Evolutionary conservation across 2,329 filamentous ascomycete species (phyloP).

Genomic region (Paracorniculantispora psalliotae): DNA sequence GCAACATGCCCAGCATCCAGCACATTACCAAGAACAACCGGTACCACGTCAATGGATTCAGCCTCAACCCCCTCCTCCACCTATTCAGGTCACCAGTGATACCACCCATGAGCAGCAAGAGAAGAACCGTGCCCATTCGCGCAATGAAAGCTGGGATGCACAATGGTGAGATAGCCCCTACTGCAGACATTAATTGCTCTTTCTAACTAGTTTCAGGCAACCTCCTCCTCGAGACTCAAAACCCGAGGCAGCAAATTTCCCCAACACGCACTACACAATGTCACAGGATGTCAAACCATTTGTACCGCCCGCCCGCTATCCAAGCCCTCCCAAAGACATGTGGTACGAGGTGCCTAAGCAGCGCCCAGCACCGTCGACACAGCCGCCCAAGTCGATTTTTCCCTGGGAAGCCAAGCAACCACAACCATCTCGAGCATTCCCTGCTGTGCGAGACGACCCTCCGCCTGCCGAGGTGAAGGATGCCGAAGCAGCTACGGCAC

Average conservation of each 20-base stretch:
- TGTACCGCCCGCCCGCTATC: constrained; percentile 69
- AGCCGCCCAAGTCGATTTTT: constrained; percentile 68
- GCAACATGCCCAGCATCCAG: neutral
- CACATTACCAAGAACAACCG: neutral
- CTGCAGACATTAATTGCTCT: constrained; percentile 12
- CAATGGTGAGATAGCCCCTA: constrained; percentile 39
- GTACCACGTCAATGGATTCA: neutral
- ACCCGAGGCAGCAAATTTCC: constrained; percentile 83
- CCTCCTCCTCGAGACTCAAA: constrained; percentile 61
- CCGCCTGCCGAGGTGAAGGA: constrained; percentile 8
- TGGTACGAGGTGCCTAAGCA: constrained; percentile 76
- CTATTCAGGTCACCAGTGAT: neutral
- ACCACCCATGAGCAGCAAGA: constrained; percentile 19
- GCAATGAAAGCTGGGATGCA: constrained; percentile 47
- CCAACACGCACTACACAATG: constrained; percentile 75
- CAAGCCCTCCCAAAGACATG: constrained; percentile 81
- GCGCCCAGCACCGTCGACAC: constrained; percentile 46
- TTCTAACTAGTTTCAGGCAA: constrained; percentile 41
- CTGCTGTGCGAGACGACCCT: constrained; percentile 14
- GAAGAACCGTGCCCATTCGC: constrained; percentile 17
- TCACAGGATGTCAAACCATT: constrained; percentile 71
- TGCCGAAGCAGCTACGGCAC: constrained; percentile 15
- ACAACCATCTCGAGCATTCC: constrained; percentile 60
- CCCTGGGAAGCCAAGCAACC: constrained; percentile 78
- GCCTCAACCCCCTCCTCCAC: neutral